Conservation (phyloP, 1,284 basidiomycete genomes). For the Boletus mariae region DNA sequence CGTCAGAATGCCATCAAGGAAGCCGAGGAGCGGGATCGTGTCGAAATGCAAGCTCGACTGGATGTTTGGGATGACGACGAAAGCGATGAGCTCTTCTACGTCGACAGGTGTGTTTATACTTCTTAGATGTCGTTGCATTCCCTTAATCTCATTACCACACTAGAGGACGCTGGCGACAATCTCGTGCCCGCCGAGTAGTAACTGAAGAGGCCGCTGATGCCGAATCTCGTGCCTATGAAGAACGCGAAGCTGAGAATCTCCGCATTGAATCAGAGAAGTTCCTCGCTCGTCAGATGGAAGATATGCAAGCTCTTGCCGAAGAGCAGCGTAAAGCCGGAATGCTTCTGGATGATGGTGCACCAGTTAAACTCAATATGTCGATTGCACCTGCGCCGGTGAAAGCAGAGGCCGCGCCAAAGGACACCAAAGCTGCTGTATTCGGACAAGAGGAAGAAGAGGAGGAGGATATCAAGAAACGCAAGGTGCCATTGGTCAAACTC, state of each 20-base stretch:
- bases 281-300: constrained; percentile 85
- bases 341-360: constrained; percentile 86
- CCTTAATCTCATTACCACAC: neutral
- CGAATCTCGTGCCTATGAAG: constrained; percentile 78
- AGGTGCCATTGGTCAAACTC: constrained; percentile 78
- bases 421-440: constrained; percentile 60
- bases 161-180: constrained; percentile 72
- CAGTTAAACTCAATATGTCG: constrained; percentile 78
- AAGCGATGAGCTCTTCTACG: constrained; percentile 81
- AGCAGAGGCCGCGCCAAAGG: constrained; percentile 43
- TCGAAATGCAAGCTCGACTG: constrained; percentile 69
- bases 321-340: constrained; percentile 85
- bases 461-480: constrained; percentile 72
- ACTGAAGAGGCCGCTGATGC: constrained; percentile 79
- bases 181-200: constrained; percentile 61
- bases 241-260: constrained; percentile 78
- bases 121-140: neutral
- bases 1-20: constrained; percentile 70
- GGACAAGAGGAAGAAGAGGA: constrained; percentile 81
- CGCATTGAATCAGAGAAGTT: constrained; percentile 85
- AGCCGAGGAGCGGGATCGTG: constrained; percentile 68
- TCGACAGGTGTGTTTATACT: constrained; percentile 59
- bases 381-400: constrained; percentile 49
- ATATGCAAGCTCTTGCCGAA: constrained; percentile 82
- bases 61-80: constrained; percentile 90